Base-by-base conservation (phyloP, 768 basidiomycete genomes). In the Calocybe indica region DNA sequence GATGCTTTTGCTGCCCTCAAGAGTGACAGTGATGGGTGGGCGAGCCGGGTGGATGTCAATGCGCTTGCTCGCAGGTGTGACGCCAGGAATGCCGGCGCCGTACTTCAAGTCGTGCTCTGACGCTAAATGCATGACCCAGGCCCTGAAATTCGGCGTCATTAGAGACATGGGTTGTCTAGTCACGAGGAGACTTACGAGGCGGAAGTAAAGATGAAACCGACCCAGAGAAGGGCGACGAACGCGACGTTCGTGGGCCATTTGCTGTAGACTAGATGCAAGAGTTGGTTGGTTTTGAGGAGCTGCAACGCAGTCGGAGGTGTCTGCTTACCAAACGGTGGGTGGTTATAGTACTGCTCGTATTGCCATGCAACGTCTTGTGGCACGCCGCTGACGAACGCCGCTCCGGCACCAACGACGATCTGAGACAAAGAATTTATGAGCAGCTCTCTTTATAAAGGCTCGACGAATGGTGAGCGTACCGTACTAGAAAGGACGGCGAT, bases 141-240 rank as follows among this genome's bases (percentile, higher is more conserved):
- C 22, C 4, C 22, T 22, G 22, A 22, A 22, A 22, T 22, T 22
- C 22, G 4, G 22, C 1, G 4, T 1, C 4, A 22, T 22, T 22
- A 22, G 22, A 1, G 22, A 22, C 22, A 22, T 22, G 22, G 22
- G 22, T 22, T 22, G 22, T 4, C 22, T 22, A 22, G 22, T 22
- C 22, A 22, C 4, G 4, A 4, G 4, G 4, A 22, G 22, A 47
- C 57, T 11, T 44, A 67, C 67, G 62, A 60, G 1, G 53, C 58
- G 2, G 57, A 40, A 7, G 65, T 68, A 10, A 48, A 55, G 5
- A 61, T 38, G 33, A 62, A 58, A 5, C 64, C 62, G 2, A 64
- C 41, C 66, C 67, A 69, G 5, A 68, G 42, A 2, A 68, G 45
- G 36, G 62, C 62, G 7, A 67, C 50, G 54, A 61, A 68, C 1